Evolutionary conservation across 1,284 basidiomycete genomes (phyloP), one percentile per base, ranked within the genome.

Genomic region (Gomphus bonarii): DNA sequence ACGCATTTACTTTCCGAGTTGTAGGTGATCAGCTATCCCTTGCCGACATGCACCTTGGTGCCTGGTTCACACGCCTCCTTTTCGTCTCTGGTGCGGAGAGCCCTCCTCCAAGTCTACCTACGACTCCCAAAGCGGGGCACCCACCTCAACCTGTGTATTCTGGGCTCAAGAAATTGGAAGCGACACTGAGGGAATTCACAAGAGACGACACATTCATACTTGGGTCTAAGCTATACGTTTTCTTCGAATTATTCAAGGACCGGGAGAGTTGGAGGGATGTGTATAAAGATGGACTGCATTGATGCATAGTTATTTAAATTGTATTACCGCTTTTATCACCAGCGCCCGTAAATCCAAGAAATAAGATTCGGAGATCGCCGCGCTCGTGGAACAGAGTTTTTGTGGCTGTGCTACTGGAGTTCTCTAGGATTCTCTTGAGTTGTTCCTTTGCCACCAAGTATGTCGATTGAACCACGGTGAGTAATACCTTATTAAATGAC

Each of bases 31-130:
- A 90, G 60, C 68, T 92, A 65, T 88, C 84, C 8, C 72, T 91
- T 46, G 88, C 84, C 2, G 92, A 95, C 66, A 69, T 92, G 54
- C 89, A 93, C 65, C 72, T 92, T 28, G 82, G 81, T 3, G 82
- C 82, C 11, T 95, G 89, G 90, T 68, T 93, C 40, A 73, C 82
- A 2, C 77, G 82, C 31, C 62, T 92, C 10, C 78, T 83, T 11
- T 67, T 65, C 47, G 72, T 90, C 25, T 73, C 77, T 4, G 84
- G 82, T 1, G 85, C 47, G 11, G 35, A 42, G 22, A 18, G 10
- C 31, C 80, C 0, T n/a, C 22, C 48, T n/a, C 22, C 48, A 25
- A 50, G 33, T 65, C 65, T 0, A 67, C 63, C 1, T 76, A 83
- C 40, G 72, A 78, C 3, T 69, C 68, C 38, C 30, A 42, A 38